Conservation (phyloP, 2,329 filamentous ascomycete species). For the Alternaria panax region DNA sequence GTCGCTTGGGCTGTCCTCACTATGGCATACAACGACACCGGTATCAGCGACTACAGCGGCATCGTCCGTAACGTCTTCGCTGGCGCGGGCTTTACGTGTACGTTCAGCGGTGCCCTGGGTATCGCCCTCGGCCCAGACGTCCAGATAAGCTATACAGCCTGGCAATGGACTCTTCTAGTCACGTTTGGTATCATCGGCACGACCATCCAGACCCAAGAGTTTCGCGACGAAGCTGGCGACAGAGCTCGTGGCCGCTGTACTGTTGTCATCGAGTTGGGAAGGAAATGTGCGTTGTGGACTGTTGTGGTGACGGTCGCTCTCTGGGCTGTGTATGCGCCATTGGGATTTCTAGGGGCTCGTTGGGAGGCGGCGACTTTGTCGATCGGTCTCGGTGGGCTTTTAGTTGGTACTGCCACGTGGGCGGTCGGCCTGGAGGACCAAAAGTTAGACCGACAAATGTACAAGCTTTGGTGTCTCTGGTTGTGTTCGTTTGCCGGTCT, state of each 20-base stretch:
- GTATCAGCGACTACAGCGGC: constrained; percentile 36
- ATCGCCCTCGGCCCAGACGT: constrained; percentile 24
- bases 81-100: constrained; percentile 38
- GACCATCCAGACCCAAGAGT: constrained; percentile 52
- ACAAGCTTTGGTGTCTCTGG: constrained; percentile 27
- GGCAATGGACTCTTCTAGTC: constrained; percentile 43
- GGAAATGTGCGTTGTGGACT: constrained; percentile 14
- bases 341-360: constrained; percentile 11
- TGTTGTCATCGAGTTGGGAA: constrained; percentile 80
- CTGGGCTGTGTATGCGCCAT: constrained; percentile 21
- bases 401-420: constrained; percentile 6
- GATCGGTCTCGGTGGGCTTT: constrained; percentile 7
- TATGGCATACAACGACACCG: constrained; percentile 42
- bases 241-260: constrained; percentile 79
- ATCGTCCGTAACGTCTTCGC: constrained; percentile 43
- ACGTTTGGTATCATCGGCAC: constrained; percentile 40
- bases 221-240: constrained; percentile 44
- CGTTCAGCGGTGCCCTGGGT: constrained; percentile 38
- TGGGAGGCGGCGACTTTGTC: constrained; percentile 14
- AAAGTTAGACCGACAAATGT: constrained; percentile 19
- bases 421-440: neutral
- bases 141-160: constrained; percentile 12
- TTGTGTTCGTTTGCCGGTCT: constrained; percentile 14
- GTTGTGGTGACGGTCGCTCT: constrained; percentile 16
- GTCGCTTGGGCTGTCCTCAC: constrained; percentile 29